Conservation (phyloP, 345 rosid species). For the Pelargonium nanum region DNA sequence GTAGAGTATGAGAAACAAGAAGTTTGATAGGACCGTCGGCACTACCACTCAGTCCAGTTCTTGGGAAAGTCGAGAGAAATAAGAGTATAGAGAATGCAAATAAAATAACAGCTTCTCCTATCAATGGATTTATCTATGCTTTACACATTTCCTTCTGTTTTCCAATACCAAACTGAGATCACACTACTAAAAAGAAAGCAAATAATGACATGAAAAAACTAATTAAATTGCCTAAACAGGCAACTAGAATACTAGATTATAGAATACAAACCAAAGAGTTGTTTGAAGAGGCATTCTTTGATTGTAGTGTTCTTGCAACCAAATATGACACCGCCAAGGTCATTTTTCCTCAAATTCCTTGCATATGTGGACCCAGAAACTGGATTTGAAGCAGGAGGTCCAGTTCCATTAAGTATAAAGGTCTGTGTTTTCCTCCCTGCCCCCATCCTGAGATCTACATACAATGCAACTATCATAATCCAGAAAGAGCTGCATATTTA, state of each 20-base stretch:
- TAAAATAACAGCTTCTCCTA: not conserved
- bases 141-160: too few relatives aligned
- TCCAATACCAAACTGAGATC: not conserved
- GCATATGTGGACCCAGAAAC: not conserved
- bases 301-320: conserved; percentile 54
- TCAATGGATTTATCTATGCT: too few relatives aligned
- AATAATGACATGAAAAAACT: not conserved
- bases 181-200: too few relatives aligned
- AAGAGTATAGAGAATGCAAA: not conserved
- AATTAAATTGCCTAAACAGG: not conserved
- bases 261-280: conserved; percentile 52
- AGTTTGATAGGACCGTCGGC: not conserved
- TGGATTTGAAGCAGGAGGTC: conserved; percentile 1
- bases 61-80: not conserved
- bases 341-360: conserved; percentile 40
- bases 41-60: too few relatives aligned
- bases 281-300: conserved; percentile 45
- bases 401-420: not conserved
- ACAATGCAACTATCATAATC: not conserved
- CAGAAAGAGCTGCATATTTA: not conserved
- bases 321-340: conserved; percentile 64
- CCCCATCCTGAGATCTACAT: conserved; percentile 32
- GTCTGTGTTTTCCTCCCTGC: conserved; percentile 20
- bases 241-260: conserved; percentile 10
- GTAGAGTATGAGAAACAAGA: not conserved